A percentile compares a stretch with the other conserved stretches of the same genome.
These are phyloP conservation scores for Fusarium sp. DNA, from an alignment of 2,329 filamentous ascomycete species.

Conservation along the genomic window DNA sequence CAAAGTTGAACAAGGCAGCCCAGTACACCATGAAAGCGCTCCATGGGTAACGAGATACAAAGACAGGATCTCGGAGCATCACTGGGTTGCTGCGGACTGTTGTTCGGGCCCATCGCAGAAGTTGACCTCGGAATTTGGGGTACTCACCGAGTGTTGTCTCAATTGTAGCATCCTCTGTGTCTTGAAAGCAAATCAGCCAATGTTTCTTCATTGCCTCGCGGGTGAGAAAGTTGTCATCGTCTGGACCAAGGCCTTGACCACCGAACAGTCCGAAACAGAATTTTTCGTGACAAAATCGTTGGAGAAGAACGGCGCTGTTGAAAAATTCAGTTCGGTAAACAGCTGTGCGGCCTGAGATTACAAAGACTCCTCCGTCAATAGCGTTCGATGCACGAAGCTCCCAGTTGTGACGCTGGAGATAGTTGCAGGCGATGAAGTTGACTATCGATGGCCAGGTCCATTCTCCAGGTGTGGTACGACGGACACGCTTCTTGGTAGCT, in stretches of 20 bases:
- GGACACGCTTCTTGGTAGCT: conserved; percentile 68
- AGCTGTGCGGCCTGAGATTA: conserved; percentile 68
- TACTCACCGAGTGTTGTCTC: conserved; percentile 66
- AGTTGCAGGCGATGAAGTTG: conserved; percentile 70
- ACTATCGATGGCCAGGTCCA: conserved; percentile 54
- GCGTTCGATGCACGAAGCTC: conserved; percentile 68
- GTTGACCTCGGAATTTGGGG: conserved; percentile 65
- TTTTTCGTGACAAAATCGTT: conserved; percentile 62
- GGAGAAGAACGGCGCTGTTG: conserved; percentile 57
- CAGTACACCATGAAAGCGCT: conserved; percentile 69
- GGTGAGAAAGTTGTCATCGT: conserved; percentile 74
- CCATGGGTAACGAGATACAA: conserved; percentile 54
- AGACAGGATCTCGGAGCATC: conserved; percentile 60
- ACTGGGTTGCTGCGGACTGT: conserved; percentile 69
- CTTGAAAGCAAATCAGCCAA: conserved; percentile 69
- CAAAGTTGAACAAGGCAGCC: conserved; percentile 67
- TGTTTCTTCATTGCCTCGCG: conserved; percentile 63
- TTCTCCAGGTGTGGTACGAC: conserved; percentile 52
- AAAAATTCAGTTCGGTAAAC: conserved; percentile 66
- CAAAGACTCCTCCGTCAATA: conserved; percentile 70
- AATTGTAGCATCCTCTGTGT: conserved; percentile 61
- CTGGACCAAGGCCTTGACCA: conserved; percentile 57
- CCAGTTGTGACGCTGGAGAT: conserved; percentile 73
- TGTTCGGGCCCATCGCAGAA: conserved; percentile 69
- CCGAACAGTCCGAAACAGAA: conserved; percentile 61